Base-by-base conservation (phyloP, 345 rosid species). In the Leavenworthia alabamica region DNA sequence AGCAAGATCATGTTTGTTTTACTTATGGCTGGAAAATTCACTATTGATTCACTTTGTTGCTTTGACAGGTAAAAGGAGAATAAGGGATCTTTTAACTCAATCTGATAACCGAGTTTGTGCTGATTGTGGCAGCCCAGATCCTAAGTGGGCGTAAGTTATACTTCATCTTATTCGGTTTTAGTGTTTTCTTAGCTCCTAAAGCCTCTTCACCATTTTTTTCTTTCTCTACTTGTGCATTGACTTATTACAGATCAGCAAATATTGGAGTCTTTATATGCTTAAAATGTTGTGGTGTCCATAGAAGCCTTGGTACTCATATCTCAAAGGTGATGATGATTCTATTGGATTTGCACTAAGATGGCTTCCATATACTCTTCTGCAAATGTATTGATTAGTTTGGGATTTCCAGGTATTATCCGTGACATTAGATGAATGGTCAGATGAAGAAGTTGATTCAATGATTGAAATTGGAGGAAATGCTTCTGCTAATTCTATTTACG, bases 131-230 rank as follows among this genome's bases (percentile, higher is more conserved):
- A 95, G 96, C 62, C 85, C 90, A 3, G 97, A 87, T 88, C 99
- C 99, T 55, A 93, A 93, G 62, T 93, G 99, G 99, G 99, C 99
- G 99, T 93, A 81, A 82, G 99, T 37, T 48, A 14, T n/a, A n/a
- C n/a, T n/a, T n/a, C n/a, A n/a, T n/a, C n/a, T n/a, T n/a, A n/a
- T n/a, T n/a, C n/a, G n/a, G n/a, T n/a, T n/a, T n/a, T n/a, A n/a
- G n/a, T n/a, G n/a, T n/a, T n/a, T n/a, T n/a, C n/a, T n/a, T 3
- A 33, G 4, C n/a, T 33, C 37, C 37, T 33, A 33, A 33, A 33
- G n/a, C n/a, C 37, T 33, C 4, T 33, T 32, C 12, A 33, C 5
- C n/a, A n/a, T n/a, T n/a, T n/a, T n/a, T n/a, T n/a, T n/a, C n/a
- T n/a, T n/a, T n/a, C n/a, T n/a, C n/a, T n/a, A n/a, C n/a, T n/a